phyloP scores from a whole-genome alignment of 495 filamentous ascomycete species.

The Aspergillus campestris region DNA sequence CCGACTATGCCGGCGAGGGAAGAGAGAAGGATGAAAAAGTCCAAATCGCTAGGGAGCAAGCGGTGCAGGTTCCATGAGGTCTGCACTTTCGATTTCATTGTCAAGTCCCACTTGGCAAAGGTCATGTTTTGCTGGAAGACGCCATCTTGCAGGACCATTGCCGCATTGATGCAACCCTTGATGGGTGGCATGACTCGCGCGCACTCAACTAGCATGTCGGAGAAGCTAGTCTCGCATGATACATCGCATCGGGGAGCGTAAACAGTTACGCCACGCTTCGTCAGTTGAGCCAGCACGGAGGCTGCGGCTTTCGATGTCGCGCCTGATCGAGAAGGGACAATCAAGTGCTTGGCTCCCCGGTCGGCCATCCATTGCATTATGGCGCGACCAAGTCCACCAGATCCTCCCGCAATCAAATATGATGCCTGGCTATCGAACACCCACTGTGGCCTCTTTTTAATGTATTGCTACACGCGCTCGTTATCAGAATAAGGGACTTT shows the following conservation, averaged over 20 bases:
- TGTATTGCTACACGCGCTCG: no score
- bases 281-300: conserved; percentile 8
- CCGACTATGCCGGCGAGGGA: conserved; percentile 24
- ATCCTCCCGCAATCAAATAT: conserved; percentile 29
- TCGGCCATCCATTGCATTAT: conserved; percentile 19
- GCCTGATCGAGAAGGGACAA: conserved; percentile 18
- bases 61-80: conserved; percentile 32
- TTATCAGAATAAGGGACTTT: no score
- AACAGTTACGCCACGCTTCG: conserved; percentile 11
- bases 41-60: conserved; percentile 12
- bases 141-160: conserved; percentile 14
- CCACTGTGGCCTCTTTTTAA: neutral
- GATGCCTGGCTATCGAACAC: conserved; percentile 8
- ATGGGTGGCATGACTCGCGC: conserved; percentile 31
- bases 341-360: conserved; percentile 19
- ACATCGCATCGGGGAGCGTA: conserved; percentile 33
- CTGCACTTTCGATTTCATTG: conserved; percentile 32
- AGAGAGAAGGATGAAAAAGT: conserved; percentile 42
- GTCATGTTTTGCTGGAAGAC: conserved; percentile 10
- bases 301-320: neutral
- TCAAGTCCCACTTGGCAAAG: conserved; percentile 30
- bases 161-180: conserved; percentile 35
- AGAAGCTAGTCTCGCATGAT: conserved; percentile 1
- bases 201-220: conserved; percentile 9
- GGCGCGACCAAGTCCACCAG: conserved; percentile 22